These are phyloP conservation scores for Suillus subalutaceus DNA, from an alignment of 768 basidiomycete species.

Conservation along the genomic window DNA sequence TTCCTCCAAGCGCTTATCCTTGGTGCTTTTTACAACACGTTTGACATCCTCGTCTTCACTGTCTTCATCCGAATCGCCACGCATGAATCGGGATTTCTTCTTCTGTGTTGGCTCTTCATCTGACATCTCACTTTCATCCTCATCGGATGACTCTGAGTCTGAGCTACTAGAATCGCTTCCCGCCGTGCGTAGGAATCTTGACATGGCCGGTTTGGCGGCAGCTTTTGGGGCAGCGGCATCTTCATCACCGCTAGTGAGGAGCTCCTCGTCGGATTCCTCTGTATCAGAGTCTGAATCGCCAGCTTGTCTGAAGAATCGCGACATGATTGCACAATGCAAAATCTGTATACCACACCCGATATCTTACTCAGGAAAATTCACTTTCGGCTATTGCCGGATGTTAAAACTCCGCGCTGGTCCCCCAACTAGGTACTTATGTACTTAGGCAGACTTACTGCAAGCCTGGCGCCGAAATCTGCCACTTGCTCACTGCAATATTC, in stretches of 20 bases:
- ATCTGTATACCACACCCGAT: neutral
- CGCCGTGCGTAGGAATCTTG: slow-evolving; percentile 72
- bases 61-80: slow-evolving; percentile 50
- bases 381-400: neutral
- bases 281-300: slow-evolving; percentile 80
- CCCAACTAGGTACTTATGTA: no score
- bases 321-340: slow-evolving; percentile 50
- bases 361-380: neutral
- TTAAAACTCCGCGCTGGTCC: neutral
- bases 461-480: neutral
- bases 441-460: neutral
- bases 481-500: neutral
- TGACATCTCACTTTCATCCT: slow-evolving; percentile 52
- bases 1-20: slow-evolving; percentile 92
- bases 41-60: slow-evolving; percentile 71
- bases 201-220: slow-evolving; percentile 56
- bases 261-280: slow-evolving; percentile 74
- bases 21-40: slow-evolving; percentile 77
- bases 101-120: slow-evolving; percentile 42
- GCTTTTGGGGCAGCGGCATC: slow-evolving; percentile 53
- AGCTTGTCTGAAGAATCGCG: slow-evolving; percentile 86
- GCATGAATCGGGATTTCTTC: slow-evolving; percentile 45
- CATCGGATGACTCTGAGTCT: slow-evolving; percentile 57
- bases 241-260: slow-evolving; percentile 74
- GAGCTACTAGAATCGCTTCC: slow-evolving; percentile 59